These are phyloP conservation scores for Sorghum bicolor DNA, from an alignment of 176 grass and related monocot genomes.

Conservation along the genomic window Sorghum_bicolor_NCBIv3 NC_012871.2:64440501-64441000, in stretches of 20 bases:
- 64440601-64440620: too few relatives aligned
- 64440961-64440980: not conserved
- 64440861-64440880: not conserved
- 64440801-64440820: not conserved
- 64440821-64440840: not conserved
- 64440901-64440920: not conserved
- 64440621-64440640: too few relatives aligned
- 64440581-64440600: too few relatives aligned
- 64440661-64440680: too few relatives aligned
- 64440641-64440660: too few relatives aligned
- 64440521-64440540: too few relatives aligned
- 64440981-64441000: not conserved
- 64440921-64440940: not conserved
- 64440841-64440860: not conserved
- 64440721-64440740: not conserved
- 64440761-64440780: not conserved
- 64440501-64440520: too few relatives aligned
- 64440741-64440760: too few relatives aligned
- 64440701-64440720: not conserved
- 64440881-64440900: not conserved
- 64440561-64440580: too few relatives aligned
- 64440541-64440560: too few relatives aligned
- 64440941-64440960: conserved; percentile 1
- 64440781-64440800: not conserved
- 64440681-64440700: too few relatives aligned